Conservation (phyloP, 495 filamentous ascomycete genomes). For the Podospora fimiseda region DNA sequence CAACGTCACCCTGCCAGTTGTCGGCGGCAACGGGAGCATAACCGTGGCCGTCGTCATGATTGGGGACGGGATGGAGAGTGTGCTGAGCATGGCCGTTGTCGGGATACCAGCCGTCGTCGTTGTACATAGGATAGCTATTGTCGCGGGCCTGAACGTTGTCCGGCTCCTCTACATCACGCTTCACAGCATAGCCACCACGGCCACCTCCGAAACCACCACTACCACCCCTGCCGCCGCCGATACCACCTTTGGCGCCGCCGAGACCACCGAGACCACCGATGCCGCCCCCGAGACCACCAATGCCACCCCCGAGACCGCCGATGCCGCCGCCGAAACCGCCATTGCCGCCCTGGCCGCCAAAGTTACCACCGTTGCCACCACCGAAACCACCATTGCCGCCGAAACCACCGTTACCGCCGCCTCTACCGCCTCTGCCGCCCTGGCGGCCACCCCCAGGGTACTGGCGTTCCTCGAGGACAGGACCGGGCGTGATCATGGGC, state of each 20-base stretch:
- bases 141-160: background rate
- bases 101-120: background rate
- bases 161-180: no score
- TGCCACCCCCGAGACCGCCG: background rate
- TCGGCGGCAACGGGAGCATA: background rate
- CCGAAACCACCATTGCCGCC: background rate
- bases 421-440: background rate
- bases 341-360: background rate
- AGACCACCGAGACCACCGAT: background rate
- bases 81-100: background rate
- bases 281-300: background rate
- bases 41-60: background rate
- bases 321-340: background rate
- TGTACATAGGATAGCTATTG: background rate
- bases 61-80: background rate
- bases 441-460: background rate
- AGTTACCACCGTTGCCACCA: background rate
- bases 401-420: background rate
- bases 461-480: background rate
- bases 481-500: background rate
- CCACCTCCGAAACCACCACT: no score
- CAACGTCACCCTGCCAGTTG: conserved; percentile 5
- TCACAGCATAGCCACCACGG: no score
- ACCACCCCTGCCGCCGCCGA: no score
- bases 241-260: background rate